A percentile compares a stretch with the other conserved stretches of the same genome.
phyloP scores from a whole-genome alignment of 2,329 filamentous ascomycete species.

The Fusarium irregulare region DNA sequence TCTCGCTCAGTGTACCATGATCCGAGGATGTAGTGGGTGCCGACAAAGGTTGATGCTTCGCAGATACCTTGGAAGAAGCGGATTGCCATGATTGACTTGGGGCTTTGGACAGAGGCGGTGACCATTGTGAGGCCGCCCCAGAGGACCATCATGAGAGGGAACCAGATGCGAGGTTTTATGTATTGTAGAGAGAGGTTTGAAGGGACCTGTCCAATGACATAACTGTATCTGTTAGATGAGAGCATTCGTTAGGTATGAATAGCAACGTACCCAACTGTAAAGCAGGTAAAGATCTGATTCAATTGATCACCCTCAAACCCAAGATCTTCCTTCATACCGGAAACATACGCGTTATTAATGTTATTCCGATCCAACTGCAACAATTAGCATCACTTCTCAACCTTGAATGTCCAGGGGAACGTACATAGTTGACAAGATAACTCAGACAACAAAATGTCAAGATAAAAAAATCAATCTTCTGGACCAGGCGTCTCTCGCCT shows the following conservation, averaged over 20 bases:
- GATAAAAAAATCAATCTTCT: slow-evolving; percentile 73
- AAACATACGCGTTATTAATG: slow-evolving; percentile 56
- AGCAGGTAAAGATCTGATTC: slow-evolving; percentile 53
- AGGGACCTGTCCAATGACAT: slow-evolving; percentile 68
- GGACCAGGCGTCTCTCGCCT: slow-evolving; percentile 60
- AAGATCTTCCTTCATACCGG: slow-evolving; percentile 60
- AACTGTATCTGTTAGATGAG: slow-evolving; percentile 38
- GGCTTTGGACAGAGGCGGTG: slow-evolving; percentile 54
- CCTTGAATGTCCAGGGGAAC: slow-evolving; percentile 15
- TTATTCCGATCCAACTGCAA: slow-evolving; percentile 54
- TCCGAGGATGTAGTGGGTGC: slow-evolving; percentile 57
- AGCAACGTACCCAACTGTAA: slow-evolving; percentile 51
- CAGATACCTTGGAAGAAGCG: slow-evolving; percentile 55
- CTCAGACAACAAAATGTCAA: slow-evolving; percentile 71
- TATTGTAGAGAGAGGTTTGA: slow-evolving; percentile 72
- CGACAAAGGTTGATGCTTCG: slow-evolving; percentile 55
- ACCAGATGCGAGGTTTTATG: slow-evolving; percentile 71
- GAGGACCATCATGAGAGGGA: slow-evolving; percentile 70
- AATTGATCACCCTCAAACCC: slow-evolving; percentile 59
- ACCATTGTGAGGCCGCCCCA: slow-evolving; percentile 74
- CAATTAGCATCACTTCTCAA: background rate
- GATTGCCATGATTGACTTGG: slow-evolving; percentile 53
- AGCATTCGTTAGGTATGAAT: too few species aligned
- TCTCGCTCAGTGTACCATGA: slow-evolving; percentile 71
- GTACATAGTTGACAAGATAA: slow-evolving; percentile 66